These are phyloP conservation scores for Cerrena zonata DNA, from an alignment of 1,284 basidiomycete species.

Conservation along the genomic window DNA sequence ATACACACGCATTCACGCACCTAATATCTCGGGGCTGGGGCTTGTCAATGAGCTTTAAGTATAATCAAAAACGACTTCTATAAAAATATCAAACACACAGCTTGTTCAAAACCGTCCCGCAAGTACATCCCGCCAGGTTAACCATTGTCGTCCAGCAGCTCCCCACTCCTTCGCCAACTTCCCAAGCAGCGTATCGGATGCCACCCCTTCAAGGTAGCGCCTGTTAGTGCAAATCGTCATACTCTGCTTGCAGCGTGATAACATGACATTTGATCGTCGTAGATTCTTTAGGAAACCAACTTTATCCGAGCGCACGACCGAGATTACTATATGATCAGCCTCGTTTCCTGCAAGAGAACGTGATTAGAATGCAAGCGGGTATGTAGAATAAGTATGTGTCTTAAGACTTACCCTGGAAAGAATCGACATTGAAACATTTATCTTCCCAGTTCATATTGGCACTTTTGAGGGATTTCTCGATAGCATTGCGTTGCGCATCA, in stretches of 20 bases:
- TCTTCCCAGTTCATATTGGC: constrained; percentile 31
- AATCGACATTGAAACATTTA: constrained; percentile 40
- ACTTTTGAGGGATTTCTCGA: constrained; percentile 29
- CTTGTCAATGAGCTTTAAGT: no score
- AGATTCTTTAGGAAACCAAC: constrained; percentile 36
- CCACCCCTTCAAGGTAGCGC: constrained; percentile 1
- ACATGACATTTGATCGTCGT: constrained; percentile 43
- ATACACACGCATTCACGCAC: no score
- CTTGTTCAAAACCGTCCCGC: constrained; percentile 5
- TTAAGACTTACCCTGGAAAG: constrained; percentile 38
- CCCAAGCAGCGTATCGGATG: constrained; percentile 4
- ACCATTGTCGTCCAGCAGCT: constrained; percentile 2
- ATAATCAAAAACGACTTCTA: no score
- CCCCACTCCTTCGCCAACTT: constrained; percentile 6
- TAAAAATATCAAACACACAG: no score
- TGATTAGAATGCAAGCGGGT: background rate
- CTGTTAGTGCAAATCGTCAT: constrained; percentile 37
- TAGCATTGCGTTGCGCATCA: constrained; percentile 37
- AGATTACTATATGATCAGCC: constrained; percentile 38
- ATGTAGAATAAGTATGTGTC: background rate
- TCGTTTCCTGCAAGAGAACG: constrained; percentile 32
- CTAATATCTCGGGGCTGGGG: no score
- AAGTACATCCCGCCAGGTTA: constrained; percentile 6
- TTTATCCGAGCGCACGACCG: constrained; percentile 35
- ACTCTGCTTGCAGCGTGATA: constrained; percentile 39